Base-by-base conservation (phyloP, 352 stramenopile species). In the Phytopythium cucurbitacearum region DNA sequence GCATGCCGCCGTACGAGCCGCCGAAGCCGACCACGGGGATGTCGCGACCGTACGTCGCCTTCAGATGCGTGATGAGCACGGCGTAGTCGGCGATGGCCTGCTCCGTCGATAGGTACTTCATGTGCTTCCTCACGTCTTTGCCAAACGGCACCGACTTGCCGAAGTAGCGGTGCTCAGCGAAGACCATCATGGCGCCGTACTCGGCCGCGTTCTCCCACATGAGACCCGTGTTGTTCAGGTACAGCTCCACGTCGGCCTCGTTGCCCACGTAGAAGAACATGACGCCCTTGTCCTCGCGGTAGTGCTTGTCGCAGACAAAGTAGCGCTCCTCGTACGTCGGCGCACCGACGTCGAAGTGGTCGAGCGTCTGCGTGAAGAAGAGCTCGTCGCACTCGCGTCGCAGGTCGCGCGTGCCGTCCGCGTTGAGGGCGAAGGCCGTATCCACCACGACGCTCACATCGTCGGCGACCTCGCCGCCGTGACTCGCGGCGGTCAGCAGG, bases 81-180 rank as follows among this genome's bases (percentile, higher is more conserved):
- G 78, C 76, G 49, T 74, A 91, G 57, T 96, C 87, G 1, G 80
- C 83, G 9, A 96, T 56, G 38, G 76, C 60, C 64, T 98, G 94
- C 41, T 92, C 76, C 3, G 80, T 87, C 33, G 80, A 87, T 11
- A 95, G 64, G 51, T 85, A 97, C 32, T 74, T 53, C 67, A 90
- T 76, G 62, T 85, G 67, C 51, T 89, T 73, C 9, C 49, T 76
- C 36, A 94, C 84, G 1, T 87, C 71, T 49, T 78, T 77, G 16
- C 61, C 67, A 16, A 91, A 91, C 0, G 91, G 91, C 28, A 97
- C 62, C 48, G 84, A 96, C 64, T 96, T 83, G 54, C 95, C 96
- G 73, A 98, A 98, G 78, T 98, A 99, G 0, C 96, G 87, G 67
- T 99, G 96, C 71, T 99, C 96, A 0, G 90, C 94, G 65, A 98